Evolutionary conservation across 805 yeast genomes (phyloP).

Genomic region (Maudiozyma barnettii): DNA sequence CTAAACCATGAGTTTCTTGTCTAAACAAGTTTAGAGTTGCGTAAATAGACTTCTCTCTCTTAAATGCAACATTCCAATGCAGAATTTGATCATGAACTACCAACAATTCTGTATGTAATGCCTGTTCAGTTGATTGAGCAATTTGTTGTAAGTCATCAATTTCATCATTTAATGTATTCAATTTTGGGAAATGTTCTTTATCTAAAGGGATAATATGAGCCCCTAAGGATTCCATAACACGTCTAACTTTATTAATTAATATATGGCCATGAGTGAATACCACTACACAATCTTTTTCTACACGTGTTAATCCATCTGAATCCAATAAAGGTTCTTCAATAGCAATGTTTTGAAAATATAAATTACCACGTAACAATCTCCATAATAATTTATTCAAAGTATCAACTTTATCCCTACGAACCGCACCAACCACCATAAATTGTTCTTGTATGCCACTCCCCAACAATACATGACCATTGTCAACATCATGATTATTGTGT

Average conservation of each 20-base stretch:
- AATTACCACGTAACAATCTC: conserved; percentile 89
- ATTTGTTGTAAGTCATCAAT: conserved; percentile 52
- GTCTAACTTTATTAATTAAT: conserved; percentile 60
- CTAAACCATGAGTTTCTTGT: conserved; percentile 74
- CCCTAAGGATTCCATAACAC: conserved; percentile 83
- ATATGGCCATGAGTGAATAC: conserved; percentile 86
- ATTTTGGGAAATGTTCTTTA: conserved; percentile 34
- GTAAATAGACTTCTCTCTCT: conserved; percentile 78
- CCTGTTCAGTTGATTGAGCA: conserved; percentile 51
- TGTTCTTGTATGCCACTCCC: conserved; percentile 17
- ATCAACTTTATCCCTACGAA: conserved; percentile 58
- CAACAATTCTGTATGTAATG: conserved; percentile 67
- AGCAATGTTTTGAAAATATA: conserved; percentile 66
- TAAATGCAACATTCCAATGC: conserved; percentile 59
- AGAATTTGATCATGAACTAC: conserved; percentile 68
- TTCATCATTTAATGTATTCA: conserved; percentile 36
- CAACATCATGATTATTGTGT: background rate
- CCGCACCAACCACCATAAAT: conserved; percentile 58
- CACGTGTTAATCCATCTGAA: conserved; percentile 41
- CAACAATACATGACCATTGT: background rate
- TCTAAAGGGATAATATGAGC: conserved; percentile 47
- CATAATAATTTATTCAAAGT: conserved; percentile 76
- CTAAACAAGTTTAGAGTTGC: conserved; percentile 66
- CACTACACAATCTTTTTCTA: conserved; percentile 74
- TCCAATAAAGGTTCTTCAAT: conserved; percentile 53